Evolutionary conservation across 2,329 filamentous ascomycete genomes (phyloP), one percentile per base, ranked within the genome.

Genomic region (Penicillium rolfsii): DNA sequence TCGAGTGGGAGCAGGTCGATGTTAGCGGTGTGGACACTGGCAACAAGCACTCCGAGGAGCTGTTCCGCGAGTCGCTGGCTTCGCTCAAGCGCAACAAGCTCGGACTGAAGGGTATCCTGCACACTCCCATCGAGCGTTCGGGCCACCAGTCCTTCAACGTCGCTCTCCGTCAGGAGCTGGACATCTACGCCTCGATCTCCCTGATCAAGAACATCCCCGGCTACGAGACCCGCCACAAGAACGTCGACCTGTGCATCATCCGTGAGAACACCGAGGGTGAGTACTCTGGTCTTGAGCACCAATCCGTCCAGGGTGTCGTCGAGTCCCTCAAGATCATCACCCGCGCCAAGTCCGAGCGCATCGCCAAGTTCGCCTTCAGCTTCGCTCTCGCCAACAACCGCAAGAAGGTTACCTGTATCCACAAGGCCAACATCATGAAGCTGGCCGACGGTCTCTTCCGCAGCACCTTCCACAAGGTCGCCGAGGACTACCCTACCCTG

Each of bases 361-460:
- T 99, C 75, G 92, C 94, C 83, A 97, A 97, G 83, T 99, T 99
- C 77, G 95, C 95, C 69, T 98, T 98, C 80, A 90, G 91, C 77
- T 99, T 99, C 76, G 95, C 95, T 61, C 89, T 98, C 61, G 95
- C 95, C 81, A 99, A 99, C 87, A 94, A 96, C 87, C 89, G 95
- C 78, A 94, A 96, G 86, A 98, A 98, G 90, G 92, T 99, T 60
- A 98, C 95, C 70, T 97, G 94, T 84, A 98, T 99, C 78, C 95
- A 99, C 90, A 99, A 99, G 87, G 95, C 95, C 82, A 99, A 99
- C 87, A 99, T 99, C 84, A 99, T 99, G 95, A 99, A 99, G 87
- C 87, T 99, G 62, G 94, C 93, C 79, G 95, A 99, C 73, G 95
- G 95, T 81, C 91, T 99, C 60, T 99, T 99, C 91, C 91, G 95